Conservation (phyloP, 2,329 filamentous ascomycete genomes). For the Lecanosticta acicola region DNA sequence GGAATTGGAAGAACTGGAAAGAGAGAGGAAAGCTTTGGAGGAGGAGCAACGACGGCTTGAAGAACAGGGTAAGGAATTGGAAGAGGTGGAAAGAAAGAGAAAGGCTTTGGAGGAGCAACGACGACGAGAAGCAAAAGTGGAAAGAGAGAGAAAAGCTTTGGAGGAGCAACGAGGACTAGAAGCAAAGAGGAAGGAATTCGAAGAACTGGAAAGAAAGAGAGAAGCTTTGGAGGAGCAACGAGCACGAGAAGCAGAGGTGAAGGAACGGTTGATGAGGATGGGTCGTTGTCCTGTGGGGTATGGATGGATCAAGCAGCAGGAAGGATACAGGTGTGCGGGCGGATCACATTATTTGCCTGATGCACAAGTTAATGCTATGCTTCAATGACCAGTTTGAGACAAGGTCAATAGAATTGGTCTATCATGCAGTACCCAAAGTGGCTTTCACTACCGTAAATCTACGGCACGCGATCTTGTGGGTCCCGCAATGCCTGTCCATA, state of each 20-base stretch:
- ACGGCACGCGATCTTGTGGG: constrained; percentile 14
- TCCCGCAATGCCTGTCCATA: constrained; percentile 54
- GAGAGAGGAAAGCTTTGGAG: constrained; percentile 31
- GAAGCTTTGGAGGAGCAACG: constrained; percentile 34
- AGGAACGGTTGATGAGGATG: constrained; percentile 45
- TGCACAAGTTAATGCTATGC: constrained; percentile 7
- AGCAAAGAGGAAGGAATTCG: constrained; percentile 33
- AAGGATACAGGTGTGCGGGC: constrained; percentile 58
- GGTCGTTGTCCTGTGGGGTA: constrained; percentile 55
- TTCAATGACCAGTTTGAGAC: neutral
- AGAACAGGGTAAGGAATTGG: constrained; percentile 12
- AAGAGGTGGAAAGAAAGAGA: constrained; percentile 34
- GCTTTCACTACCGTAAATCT: neutral
- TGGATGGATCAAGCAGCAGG: constrained; percentile 55
- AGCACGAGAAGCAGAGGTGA: constrained; percentile 35
- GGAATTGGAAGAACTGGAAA: constrained; percentile 14
- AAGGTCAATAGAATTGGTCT: neutral
- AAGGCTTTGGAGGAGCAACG: constrained; percentile 35
- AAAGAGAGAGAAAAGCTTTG: constrained; percentile 29
- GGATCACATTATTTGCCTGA: constrained; percentile 53
- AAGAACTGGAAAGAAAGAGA: constrained; percentile 13
- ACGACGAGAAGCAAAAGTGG: constrained; percentile 13
- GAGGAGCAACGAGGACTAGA: constrained; percentile 30
- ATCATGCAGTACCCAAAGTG: neutral
- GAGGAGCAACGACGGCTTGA: constrained; percentile 24